Evolutionary conservation across 805 yeast genomes (phyloP), one percentile per base, ranked within the genome.

Genomic region (Blastobotrys peoriensis): DNA sequence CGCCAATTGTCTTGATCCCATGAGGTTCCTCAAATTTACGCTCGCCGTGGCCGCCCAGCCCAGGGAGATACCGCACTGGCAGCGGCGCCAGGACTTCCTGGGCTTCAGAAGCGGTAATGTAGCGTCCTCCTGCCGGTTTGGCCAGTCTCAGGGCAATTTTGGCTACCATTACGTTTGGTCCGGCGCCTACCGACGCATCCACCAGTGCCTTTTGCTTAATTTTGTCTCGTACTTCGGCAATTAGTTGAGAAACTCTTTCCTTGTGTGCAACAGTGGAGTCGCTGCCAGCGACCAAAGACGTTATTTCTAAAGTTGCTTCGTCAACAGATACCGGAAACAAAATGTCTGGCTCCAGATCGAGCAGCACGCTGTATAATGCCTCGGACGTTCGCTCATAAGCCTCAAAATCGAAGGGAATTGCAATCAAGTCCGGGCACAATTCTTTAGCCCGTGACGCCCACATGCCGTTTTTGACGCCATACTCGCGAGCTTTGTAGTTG

Each of bases 301-400:
- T 65, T 1, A 82, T 70, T 54, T 86, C 95, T 6, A 86, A 59
- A n/a, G 93, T 65, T 0, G 88, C 96, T 58, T 93, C 98, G 61
- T 93, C 98, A 2, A 93, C 80, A 49, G 94, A 87, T 1, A 93
- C 86, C 0, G 98, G 98, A 23, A 80, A 70, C 2, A 88, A 75
- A 15, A 55, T 53, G 48, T 63, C 63, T 21, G 71, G 67, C 0
- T 66, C 58, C n/a, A 70, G 56, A 0, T 66, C 61, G 1, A 78
- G 46, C 39, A 93, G 63, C 10, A 74, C 71, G 2, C 77, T 69
- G 61, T 88, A 93, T 42, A 93, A 77, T 5, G 62, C 62, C 20
- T 73, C 69, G 0, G 97, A 86, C 16, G 74, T 73, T 25, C 57
- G 54, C 58, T 85, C 93, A 58, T 88, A 88, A 4, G 75, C 73